phyloP scores from a whole-genome alignment of 192 early-diverging fungal genomes.

The Cetraspora pellucida region DNA sequence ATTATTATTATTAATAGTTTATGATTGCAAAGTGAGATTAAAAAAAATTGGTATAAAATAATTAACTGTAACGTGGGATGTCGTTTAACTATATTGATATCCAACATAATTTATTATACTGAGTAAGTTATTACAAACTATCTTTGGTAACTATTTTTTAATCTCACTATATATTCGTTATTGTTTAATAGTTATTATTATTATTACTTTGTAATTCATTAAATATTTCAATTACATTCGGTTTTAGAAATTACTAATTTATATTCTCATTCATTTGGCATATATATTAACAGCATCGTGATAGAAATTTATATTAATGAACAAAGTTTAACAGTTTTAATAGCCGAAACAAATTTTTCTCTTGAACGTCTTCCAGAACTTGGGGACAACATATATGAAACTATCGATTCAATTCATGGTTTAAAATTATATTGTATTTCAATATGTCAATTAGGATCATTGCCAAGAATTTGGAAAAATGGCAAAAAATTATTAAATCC shows the following conservation, averaged over 20 bases:
- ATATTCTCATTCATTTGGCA: neutral
- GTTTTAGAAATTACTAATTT: neutral
- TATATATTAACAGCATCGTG: slow-evolving; percentile 45
- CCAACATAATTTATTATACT: no score
- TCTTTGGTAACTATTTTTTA: no score
- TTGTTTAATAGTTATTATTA: no score
- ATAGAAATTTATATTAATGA: slow-evolving; percentile 72
- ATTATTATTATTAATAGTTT: no score
- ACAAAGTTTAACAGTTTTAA: slow-evolving; percentile 74
- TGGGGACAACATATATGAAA: slow-evolving; percentile 56
- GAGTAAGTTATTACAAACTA: no score
- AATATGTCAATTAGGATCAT: slow-evolving; percentile 56
- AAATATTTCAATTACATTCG: neutral
- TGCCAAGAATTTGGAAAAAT: slow-evolving; percentile 74
- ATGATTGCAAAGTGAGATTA: no score
- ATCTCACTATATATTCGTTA: no score
- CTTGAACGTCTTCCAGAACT: slow-evolving; percentile 53
- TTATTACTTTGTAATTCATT: neutral
- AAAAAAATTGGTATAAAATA: no score
- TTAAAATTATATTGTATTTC: slow-evolving; percentile 64
- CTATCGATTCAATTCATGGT: slow-evolving; percentile 61
- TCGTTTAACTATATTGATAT: no score
- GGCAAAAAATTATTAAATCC: slow-evolving; percentile 68
- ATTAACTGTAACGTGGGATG: no score
- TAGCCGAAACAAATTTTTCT: slow-evolving; percentile 61